Percentiles rank a stretch among this genome's conserved stretches.
phyloP scores from a whole-genome alignment of 2,329 filamentous ascomycete genomes.

The Fusarium avenaceum region DNA sequence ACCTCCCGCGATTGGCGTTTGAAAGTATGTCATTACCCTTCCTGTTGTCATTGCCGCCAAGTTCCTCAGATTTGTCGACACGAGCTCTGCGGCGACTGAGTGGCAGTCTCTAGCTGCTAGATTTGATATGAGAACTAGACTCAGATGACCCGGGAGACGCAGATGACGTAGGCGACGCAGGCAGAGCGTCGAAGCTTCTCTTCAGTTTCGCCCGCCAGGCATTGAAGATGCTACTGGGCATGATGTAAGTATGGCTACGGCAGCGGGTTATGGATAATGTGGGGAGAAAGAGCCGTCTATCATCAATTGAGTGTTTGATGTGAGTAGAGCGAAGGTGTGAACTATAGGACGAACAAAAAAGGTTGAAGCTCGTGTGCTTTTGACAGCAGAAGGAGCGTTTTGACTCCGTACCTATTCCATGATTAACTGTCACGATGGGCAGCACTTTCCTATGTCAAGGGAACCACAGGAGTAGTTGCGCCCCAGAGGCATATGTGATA shows the following conservation, averaged over 20 bases:
- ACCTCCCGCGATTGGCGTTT: constrained; percentile 4
- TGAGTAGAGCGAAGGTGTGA: neutral
- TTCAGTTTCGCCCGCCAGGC: constrained; percentile 9
- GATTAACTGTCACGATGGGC: neutral
- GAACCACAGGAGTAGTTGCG: neutral
- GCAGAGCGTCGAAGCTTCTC: neutral
- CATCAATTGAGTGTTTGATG: constrained; percentile 1
- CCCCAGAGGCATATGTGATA: too few relatives aligned
- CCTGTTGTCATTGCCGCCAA: neutral
- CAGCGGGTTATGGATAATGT: constrained; percentile 25
- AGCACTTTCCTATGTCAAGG: neutral
- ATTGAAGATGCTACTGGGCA: constrained; percentile 30
- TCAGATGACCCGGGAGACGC: neutral
- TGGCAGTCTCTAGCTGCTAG: constrained; percentile 32
- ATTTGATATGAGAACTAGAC: constrained; percentile 1
- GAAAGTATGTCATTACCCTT: neutral
- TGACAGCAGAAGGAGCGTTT: constrained; percentile 2
- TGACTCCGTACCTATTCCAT: neutral
- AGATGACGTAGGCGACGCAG: neutral
- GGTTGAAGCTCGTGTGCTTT: neutral
- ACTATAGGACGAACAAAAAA: neutral
- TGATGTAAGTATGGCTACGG: constrained; percentile 23
- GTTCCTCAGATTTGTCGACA: constrained; percentile 10
- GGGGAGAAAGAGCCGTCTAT: constrained; percentile 1
- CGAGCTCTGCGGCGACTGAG: constrained; percentile 29